A percentile compares a stretch with the other conserved stretches of the same genome.
Evolutionary conservation across 2,329 filamentous ascomycete species (phyloP).

Genomic region (Venturia effusa): DNA sequence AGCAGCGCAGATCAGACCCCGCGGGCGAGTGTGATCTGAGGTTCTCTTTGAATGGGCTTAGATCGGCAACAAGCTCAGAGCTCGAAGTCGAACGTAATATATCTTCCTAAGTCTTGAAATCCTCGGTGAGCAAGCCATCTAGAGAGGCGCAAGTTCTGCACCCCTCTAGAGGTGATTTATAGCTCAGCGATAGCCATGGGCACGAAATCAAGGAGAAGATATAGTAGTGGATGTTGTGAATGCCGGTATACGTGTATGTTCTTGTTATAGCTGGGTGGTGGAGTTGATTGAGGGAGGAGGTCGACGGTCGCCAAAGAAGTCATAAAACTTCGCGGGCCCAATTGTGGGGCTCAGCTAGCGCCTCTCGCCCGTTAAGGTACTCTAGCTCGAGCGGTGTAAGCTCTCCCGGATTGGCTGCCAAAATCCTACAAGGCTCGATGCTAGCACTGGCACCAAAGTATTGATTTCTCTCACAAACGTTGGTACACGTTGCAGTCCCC

Average conservation of each 20-base stretch:
- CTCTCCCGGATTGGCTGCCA: not conserved
- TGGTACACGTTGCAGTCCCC: too few species aligned
- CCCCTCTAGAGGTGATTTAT: conserved; percentile 78
- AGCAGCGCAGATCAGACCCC: not conserved
- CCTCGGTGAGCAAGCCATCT: conserved; percentile 78
- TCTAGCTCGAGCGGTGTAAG: not conserved
- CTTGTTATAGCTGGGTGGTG: not conserved
- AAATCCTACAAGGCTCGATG: not conserved
- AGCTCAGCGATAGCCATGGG: conserved; percentile 47
- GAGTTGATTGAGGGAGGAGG: not conserved
- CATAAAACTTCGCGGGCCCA: not conserved
- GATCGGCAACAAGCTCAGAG: conserved; percentile 8
- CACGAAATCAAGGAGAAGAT: conserved; percentile 36
- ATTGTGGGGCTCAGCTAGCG: not conserved
- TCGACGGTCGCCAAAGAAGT: not conserved
- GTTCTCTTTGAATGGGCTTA: not conserved
- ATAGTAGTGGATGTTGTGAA: conserved; percentile 16
- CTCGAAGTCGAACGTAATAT: conserved; percentile 15
- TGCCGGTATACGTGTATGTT: not conserved
- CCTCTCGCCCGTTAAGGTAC: too few species aligned
- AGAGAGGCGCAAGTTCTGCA: conserved; percentile 51
- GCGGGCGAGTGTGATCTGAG: conserved; percentile 3
- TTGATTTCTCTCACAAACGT: too few species aligned
- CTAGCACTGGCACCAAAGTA: not conserved
- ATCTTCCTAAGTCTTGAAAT: conserved; percentile 44